Evolutionary conservation across 2,329 filamentous ascomycete species (phyloP).

Genomic region (Colletotrichum liriopes): DNA sequence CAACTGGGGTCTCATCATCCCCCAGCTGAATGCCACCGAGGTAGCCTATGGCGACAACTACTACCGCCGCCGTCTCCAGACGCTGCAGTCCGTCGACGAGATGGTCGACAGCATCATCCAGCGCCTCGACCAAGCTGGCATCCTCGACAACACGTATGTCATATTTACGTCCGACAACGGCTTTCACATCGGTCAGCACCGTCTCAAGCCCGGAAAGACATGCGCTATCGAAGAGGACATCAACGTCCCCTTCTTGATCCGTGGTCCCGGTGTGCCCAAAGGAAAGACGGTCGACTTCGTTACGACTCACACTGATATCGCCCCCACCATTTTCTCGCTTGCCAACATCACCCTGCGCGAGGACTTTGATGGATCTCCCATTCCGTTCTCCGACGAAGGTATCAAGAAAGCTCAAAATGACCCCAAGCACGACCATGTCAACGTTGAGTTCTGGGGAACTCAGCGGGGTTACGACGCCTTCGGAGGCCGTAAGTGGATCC

Average conservation of each 20-base stretch:
- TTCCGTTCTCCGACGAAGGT: conserved; percentile 55
- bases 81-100: conserved; percentile 70
- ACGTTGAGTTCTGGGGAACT: conserved; percentile 71
- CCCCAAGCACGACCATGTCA: conserved; percentile 67
- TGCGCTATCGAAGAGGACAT: conserved; percentile 74
- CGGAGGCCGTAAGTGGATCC: conserved; percentile 4
- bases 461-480: conserved; percentile 35
- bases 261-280: conserved; percentile 67
- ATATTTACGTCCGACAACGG: conserved; percentile 75
- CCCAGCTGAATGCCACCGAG: conserved; percentile 57
- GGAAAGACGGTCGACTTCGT: conserved; percentile 59
- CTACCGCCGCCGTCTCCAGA: conserved; percentile 66
- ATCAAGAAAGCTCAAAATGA: conserved; percentile 46
- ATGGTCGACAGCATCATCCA: conserved; percentile 64
- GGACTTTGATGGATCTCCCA: conserved; percentile 72
- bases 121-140: conserved; percentile 63
- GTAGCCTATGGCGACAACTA: conserved; percentile 66
- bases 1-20: conserved; percentile 63
- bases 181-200: conserved; percentile 73
- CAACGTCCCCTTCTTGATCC: conserved; percentile 70
- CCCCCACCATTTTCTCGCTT: conserved; percentile 70
- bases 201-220: conserved; percentile 71
- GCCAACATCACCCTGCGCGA: conserved; percentile 58
- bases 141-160: conserved; percentile 75
- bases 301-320: conserved; percentile 75